Base-by-base conservation (phyloP, 305 asterid species). In the Euphrasia arctica region DNA sequence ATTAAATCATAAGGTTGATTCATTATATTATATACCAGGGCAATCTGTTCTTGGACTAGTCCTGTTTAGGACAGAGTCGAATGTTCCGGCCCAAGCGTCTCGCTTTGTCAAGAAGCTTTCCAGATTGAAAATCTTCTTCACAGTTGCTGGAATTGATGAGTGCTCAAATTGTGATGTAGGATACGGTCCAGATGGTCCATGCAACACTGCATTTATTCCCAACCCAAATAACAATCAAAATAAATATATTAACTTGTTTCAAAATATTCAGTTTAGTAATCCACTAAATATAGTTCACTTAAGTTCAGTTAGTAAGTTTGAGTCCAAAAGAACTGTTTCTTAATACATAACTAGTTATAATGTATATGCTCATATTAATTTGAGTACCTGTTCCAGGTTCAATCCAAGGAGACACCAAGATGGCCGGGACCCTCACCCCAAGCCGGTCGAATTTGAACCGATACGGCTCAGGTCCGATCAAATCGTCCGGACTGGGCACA, bases 71-170 rank as follows among this genome's bases (percentile, higher is more conserved):
- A 82, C 79, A 14, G 65, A 45, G 7, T 87, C 97, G 4, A 90
- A 83, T 0, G 97, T 90, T 63, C 95, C 95, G 1, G 95, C 95
- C 97, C 97, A 90, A 5, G 82, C 92, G 11, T 90, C 95, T 1
- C 97, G 83, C 43, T 85, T 83, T 0, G 94, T 90, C 13, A 90
- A 75, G 73, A 90, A 90, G 66, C 69, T 72, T 65, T 73, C 63
- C 72, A 90, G 63, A 58, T 87, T 81, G 62, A 85, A 90, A 10
- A 90, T 70, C 72, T 83, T 87, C 80, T 90, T 90, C 0, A 85
- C 83, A 6, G 97, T 87, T 32, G 97, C 95, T 6, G 95, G 90
- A 48, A 90, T 87, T 14, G 95, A 90, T 0, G 95, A 87, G 69
- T 90, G 97, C 74, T 90, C 95, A 29, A 70, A 87, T 68, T 90